Evolutionary conservation across 257 asterid species (phyloP).

Genomic region (Haberlea rhodopensis): DNA sequence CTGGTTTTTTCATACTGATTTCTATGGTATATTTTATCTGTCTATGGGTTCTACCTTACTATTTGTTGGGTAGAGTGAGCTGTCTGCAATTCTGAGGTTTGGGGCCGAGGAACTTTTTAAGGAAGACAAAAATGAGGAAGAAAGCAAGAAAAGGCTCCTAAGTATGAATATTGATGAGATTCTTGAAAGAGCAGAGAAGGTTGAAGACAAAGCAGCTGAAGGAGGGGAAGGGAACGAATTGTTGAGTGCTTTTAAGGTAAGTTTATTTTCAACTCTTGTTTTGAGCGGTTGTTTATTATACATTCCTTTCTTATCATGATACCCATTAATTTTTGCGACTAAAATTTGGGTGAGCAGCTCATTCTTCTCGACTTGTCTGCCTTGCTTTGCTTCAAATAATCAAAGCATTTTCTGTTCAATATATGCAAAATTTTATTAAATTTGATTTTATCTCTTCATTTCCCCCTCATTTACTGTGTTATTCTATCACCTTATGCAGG

Average conservation of each 20-base stretch:
- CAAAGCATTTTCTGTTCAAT: background rate
- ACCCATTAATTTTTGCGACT: background rate
- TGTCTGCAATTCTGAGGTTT: constrained; percentile 94
- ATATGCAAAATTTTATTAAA: background rate
- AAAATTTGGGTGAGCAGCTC: constrained; percentile 9
- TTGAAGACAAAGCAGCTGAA: constrained; percentile 75
- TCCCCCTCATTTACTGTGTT: constrained; percentile 20
- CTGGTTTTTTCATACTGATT: background rate
- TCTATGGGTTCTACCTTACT: background rate
- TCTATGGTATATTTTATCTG: constrained; percentile 1
- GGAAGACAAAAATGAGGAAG: constrained; percentile 93
- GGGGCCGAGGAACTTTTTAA: constrained; percentile 98
- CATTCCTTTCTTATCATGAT: constrained; percentile 10
- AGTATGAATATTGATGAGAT: constrained; percentile 96
- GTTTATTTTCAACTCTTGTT: constrained; percentile 19
- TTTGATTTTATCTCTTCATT: background rate
- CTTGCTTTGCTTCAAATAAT: background rate
- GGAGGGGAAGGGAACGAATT: constrained; percentile 78
- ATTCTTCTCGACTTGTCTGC: constrained; percentile 1
- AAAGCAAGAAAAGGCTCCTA: constrained; percentile 89
- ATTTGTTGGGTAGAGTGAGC: constrained; percentile 72
- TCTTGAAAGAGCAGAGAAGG: constrained; percentile 99
- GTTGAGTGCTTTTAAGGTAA: constrained; percentile 89
- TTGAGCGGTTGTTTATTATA: constrained; percentile 4
- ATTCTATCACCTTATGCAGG: constrained; percentile 45